Conservation (phyloP, 2,329 filamentous ascomycete species). For the Biscogniauxia mediterranea region DNA sequence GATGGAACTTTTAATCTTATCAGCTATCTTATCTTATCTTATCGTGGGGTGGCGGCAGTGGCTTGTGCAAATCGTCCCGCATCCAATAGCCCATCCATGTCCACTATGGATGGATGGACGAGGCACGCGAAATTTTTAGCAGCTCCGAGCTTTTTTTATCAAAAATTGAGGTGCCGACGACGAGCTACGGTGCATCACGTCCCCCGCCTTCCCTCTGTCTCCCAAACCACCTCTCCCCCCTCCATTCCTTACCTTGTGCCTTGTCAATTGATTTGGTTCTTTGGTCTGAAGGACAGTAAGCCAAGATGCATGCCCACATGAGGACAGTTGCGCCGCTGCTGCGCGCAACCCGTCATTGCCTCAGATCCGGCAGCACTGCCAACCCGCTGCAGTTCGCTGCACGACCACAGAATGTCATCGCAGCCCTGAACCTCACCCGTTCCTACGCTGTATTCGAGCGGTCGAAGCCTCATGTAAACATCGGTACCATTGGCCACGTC, state of each 20-base stretch:
- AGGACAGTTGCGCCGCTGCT: conserved; percentile 76
- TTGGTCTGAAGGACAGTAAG: conserved; percentile 5
- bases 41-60: background rate
- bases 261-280: conserved; percentile 13
- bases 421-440: conserved; percentile 64
- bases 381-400: conserved; percentile 76
- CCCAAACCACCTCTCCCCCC: background rate
- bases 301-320: conserved; percentile 77
- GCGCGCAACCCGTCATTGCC: conserved; percentile 75
- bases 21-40: background rate
- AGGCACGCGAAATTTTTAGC: background rate
- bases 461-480: conserved; percentile 96
- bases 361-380: conserved; percentile 64
- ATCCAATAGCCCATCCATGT: too few relatives aligned
- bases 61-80: background rate
- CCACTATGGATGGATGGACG: too few relatives aligned
- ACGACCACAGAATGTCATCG: conserved; percentile 59
- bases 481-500: conserved; percentile 99
- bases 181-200: background rate
- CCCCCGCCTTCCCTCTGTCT: conserved; percentile 7
- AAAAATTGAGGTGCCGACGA: background rate
- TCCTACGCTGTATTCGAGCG: conserved; percentile 76
- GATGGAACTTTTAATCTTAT: background rate
- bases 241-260: background rate
- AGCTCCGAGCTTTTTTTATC: background rate